Evolutionary conservation across 2,329 filamentous ascomycete genomes (phyloP).

Genomic region (Ophiostoma montium): DNA sequence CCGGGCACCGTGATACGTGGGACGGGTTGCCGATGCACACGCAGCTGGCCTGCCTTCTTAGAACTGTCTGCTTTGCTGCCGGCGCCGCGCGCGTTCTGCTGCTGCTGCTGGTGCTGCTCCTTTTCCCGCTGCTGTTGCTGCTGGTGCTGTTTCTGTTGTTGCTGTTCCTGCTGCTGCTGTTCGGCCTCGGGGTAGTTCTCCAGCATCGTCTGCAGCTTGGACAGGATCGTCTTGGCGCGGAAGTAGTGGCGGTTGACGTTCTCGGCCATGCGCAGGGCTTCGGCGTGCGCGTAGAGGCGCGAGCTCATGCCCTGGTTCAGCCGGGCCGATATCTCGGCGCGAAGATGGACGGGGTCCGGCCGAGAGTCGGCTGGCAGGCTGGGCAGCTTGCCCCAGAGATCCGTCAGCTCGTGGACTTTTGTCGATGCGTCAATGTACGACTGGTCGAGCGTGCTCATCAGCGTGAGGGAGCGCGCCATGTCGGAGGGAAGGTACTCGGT

Average conservation of each 20-base stretch:
- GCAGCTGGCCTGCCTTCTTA: slow-evolving; percentile 5
- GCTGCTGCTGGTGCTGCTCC: slow-evolving; percentile 32
- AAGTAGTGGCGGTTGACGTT: slow-evolving; percentile 49
- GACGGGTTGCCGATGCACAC: slow-evolving; percentile 27
- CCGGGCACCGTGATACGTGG: slow-evolving; percentile 51
- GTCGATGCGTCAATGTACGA: slow-evolving; percentile 41
- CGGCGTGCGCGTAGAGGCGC: slow-evolving; percentile 44
- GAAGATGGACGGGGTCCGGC: slow-evolving; percentile 34
- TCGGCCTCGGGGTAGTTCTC: slow-evolving; percentile 42
- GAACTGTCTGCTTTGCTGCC: background rate
- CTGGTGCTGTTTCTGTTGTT: slow-evolving; percentile 39
- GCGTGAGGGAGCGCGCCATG: slow-evolving; percentile 48
- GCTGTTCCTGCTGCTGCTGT: slow-evolving; percentile 36
- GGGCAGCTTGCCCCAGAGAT: slow-evolving; percentile 41
- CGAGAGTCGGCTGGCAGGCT: slow-evolving; percentile 31
- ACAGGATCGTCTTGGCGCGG: slow-evolving; percentile 42
- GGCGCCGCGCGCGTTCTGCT: slow-evolving; percentile 19
- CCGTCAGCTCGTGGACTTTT: slow-evolving; percentile 41
- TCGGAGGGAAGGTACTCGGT: slow-evolving; percentile 57
- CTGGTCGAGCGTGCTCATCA: slow-evolving; percentile 50
- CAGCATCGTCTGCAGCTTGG: slow-evolving; percentile 45
- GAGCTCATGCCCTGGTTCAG: slow-evolving; percentile 40
- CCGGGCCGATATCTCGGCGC: slow-evolving; percentile 45
- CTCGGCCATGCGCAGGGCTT: slow-evolving; percentile 48
- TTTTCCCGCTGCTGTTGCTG: slow-evolving; percentile 45